Base-by-base conservation (phyloP, 257 asterid species). In the Eustoma russellianum region DNA sequence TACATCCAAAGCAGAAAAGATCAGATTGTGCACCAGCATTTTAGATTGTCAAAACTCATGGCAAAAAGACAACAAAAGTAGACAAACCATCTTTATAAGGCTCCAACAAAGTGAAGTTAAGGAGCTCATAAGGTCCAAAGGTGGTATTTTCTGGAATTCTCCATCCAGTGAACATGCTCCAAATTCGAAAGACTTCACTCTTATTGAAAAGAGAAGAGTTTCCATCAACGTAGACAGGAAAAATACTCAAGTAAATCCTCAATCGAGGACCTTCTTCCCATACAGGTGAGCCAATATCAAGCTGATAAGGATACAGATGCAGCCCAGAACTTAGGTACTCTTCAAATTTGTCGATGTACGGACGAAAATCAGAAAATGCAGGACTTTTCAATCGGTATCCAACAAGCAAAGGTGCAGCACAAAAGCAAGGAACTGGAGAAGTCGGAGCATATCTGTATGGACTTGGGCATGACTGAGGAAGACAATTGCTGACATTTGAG, bases 341-440 rank as follows among this genome's bases (percentile, higher is more conserved):
- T 68, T 63, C 69, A 71, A 85, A 92, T 53, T 46, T 17, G 61
- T 74, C 6, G 13, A 58, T 35, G 48, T 88, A 92, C 28, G 97
- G 83, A 24, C 35, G 52, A 67, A 83, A 88, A 75, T 88, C 87
- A 1, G 68, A 73, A 68, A 92, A 81, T 19, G 94, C 95, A 33
- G 97, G 99, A 72, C 97, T 88, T 73, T 92, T 92, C 63, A 92
- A 66, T 63, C 99, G 82, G 63, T 83, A 92, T 55, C 94, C 94
- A 57, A 92, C 75, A 60, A 66, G 72, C 40, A 92, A 61, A 13
- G 99, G 99, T 48, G 67, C 88, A 53, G 90, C 85, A 70, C 99
- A 92, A 67, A 81, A 69, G 73, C 99, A 92, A 13, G 59, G 30
- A 7, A 28, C 33, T 19, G 90, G 77, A 69, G 81, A 63, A 52